These are phyloP conservation scores for Pseudogymnoascus sp. DNA, from an alignment of 2,329 filamentous ascomycete species.

Conservation along the genomic window DNA sequence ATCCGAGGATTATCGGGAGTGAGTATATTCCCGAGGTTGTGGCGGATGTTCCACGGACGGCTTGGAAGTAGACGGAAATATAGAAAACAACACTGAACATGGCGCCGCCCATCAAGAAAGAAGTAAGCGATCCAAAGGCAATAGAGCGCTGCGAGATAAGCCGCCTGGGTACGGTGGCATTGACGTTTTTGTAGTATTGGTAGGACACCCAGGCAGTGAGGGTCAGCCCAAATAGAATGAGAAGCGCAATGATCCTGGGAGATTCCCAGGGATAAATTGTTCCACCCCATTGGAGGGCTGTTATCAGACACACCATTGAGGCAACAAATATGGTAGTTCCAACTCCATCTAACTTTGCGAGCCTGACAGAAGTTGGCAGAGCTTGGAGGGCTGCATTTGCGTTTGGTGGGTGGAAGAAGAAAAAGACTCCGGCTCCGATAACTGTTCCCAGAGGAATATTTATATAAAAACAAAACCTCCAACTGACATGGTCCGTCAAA, in stretches of 20 bases:
- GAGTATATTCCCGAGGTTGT: conserved; percentile 33
- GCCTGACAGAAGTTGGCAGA: conserved; percentile 35
- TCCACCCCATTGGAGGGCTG: conserved; percentile 32
- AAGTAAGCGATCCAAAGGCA: conserved; percentile 24
- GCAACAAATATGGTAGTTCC: conserved; percentile 26
- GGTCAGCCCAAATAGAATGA: conserved; percentile 23
- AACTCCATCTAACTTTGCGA: conserved; percentile 39
- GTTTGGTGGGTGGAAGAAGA: conserved; percentile 33
- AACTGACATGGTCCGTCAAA: conserved; percentile 32
- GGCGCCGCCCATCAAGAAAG: conserved; percentile 28
- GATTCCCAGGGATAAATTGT: conserved; percentile 37
- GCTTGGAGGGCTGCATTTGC: conserved; percentile 29
- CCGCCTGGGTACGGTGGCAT: conserved; percentile 30
- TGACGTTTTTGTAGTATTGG: conserved; percentile 29
- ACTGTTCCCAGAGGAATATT: conserved; percentile 36
- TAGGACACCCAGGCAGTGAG: conserved; percentile 8
- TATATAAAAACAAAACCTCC: conserved; percentile 29
- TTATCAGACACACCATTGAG: conserved; percentile 30
- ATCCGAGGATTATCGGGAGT: conserved; percentile 28
- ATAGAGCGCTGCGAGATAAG: conserved; percentile 32
- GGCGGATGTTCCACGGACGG: conserved; percentile 33
- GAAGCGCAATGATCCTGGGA: conserved; percentile 29
- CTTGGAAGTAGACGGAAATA: conserved; percentile 40
- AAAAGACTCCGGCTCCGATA: conserved; percentile 28
- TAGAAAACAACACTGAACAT: conserved; percentile 32